Percentiles rank a stretch among this genome's conserved stretches.
phyloP scores from a whole-genome alignment of 2,329 filamentous ascomycete genomes.

The Lasiodiplodia hormozganensis region DNA sequence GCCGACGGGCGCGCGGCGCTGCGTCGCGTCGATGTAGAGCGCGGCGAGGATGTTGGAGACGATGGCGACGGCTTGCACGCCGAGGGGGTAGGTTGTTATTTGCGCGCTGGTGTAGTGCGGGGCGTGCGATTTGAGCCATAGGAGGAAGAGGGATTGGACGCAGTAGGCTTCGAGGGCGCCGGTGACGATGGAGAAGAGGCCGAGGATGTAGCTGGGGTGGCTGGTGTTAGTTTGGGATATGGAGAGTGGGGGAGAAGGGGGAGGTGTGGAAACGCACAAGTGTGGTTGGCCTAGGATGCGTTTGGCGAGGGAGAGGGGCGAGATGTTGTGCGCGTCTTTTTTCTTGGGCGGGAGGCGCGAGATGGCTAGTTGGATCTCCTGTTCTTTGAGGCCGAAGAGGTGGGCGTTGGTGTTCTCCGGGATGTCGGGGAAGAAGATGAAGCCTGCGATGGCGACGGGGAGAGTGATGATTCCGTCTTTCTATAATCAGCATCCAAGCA shows the following conservation, averaged over 20 bases:
- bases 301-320: conserved; percentile 35
- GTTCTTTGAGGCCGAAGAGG: conserved; percentile 36
- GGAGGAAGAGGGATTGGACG: conserved; percentile 36
- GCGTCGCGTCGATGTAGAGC: conserved; percentile 48
- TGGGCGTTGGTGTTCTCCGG: conserved; percentile 36
- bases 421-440: conserved; percentile 40
- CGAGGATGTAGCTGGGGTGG: conserved; percentile 48
- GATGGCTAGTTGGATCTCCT: conserved; percentile 38
- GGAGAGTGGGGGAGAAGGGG: no score
- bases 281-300: conserved; percentile 32
- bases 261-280: neutral
- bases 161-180: conserved; percentile 45
- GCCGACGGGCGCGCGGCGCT: conserved; percentile 45
- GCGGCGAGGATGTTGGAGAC: conserved; percentile 53
- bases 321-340: conserved; percentile 38
- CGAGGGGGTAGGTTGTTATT: conserved; percentile 63
- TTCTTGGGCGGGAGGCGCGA: conserved; percentile 38
- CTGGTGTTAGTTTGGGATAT: conserved; percentile 29
- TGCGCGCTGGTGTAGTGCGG: conserved; percentile 46
- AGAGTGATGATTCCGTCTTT: conserved; percentile 42
- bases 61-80: conserved; percentile 64
- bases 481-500: conserved; percentile 23
- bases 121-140: conserved; percentile 46
- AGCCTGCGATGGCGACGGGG: conserved; percentile 40
- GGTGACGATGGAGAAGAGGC: conserved; percentile 47